These are phyloP conservation scores for Trametes maxima DNA, from an alignment of 768 basidiomycete species.

Conservation along the genomic window DNA sequence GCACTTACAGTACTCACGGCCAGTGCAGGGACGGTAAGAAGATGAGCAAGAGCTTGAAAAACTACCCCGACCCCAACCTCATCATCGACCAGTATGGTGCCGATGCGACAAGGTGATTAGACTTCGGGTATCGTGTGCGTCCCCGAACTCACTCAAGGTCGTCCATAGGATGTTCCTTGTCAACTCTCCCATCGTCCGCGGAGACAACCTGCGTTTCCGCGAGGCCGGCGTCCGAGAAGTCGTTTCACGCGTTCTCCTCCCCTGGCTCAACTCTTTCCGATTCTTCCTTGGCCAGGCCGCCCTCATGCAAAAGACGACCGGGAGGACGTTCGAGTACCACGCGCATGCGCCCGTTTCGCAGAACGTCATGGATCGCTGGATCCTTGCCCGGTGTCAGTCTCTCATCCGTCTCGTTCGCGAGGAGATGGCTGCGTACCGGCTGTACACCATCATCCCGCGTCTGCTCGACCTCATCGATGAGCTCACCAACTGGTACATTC, in stretches of 20 bases:
- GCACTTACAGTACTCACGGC: background rate
- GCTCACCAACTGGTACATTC: slow-evolving; percentile 99
- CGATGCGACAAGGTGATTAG: slow-evolving; percentile 83
- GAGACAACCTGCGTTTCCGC: slow-evolving; percentile 96
- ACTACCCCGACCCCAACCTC: slow-evolving; percentile 94
- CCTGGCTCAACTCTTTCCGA: slow-evolving; percentile 98
- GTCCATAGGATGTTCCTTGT: slow-evolving; percentile 88
- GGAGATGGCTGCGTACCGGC: slow-evolving; percentile 97
- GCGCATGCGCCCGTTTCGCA: slow-evolving; percentile 78
- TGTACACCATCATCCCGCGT: slow-evolving; percentile 97
- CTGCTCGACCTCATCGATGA: slow-evolving; percentile 92
- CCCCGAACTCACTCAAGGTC: background rate
- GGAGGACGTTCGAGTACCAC: slow-evolving; percentile 82
- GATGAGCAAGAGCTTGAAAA: slow-evolving; percentile 97
- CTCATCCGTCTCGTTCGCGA: slow-evolving; percentile 87
- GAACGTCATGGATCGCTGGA: slow-evolving; percentile 99
- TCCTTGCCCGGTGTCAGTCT: slow-evolving; percentile 96
- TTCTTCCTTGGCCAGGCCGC: slow-evolving; percentile 98
- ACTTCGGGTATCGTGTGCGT: background rate
- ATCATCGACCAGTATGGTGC: slow-evolving; percentile 92
- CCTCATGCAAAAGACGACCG: slow-evolving; percentile 78
- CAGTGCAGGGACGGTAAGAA: slow-evolving; percentile 88
- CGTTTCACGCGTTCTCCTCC: slow-evolving; percentile 92
- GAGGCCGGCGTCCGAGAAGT: slow-evolving; percentile 98
- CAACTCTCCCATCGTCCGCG: slow-evolving; percentile 97